Evolutionary conservation across 2,329 filamentous ascomycete genomes (phyloP), one percentile per base, ranked within the genome.

Genomic region (Alternaria arborescens): DNA sequence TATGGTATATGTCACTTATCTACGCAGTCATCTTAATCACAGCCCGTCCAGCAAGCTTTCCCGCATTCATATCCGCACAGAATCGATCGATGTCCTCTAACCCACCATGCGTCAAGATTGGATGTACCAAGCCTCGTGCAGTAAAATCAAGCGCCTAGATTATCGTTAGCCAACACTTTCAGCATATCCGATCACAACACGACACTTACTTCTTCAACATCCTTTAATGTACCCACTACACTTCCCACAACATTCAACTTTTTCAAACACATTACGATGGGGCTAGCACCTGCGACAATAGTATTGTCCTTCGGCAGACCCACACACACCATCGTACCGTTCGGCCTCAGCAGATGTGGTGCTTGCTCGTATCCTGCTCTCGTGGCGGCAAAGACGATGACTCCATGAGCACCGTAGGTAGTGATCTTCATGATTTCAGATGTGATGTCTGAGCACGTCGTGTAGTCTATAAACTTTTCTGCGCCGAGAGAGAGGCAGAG

Each of bases 331-430:
- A 76, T 66, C 0, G 72, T 75, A 18, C 71, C 72, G 40, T 63
- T 64, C 1, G 71, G 71, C 14, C 69, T 52, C 8, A 75, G 60
- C n/a, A 76, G 62, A 56, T 65, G 61, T 11, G 70, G 72, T 24
- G 71, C 71, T 41, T 69, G 62, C n/a, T 75, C 72, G 46, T 76
- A 76, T 3, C 76, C 77, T 46, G 77, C 71, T 56, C 72, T 78
- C 8, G 77, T 75, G 52, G 77, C 76, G 61, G 94, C 92, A 62
- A 97, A 88, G 28, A 97, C 85, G 64, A 97, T 84, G 58, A 94
- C 93, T 34, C 92, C 93, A 71, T 96, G 90, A 8, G 93, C 92
- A 52, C 94, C 94, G 16, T 91, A 73, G 3, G 60, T 68, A 5
- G 82, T 79, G 16, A 82, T 73, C 52, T 82, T 75, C 55, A 82